Percentiles rank a stretch among this genome's conserved stretches.
Evolutionary conservation across 2,329 filamentous ascomycete genomes (phyloP).

Genomic region (Phaeosphaeria sp.): DNA sequence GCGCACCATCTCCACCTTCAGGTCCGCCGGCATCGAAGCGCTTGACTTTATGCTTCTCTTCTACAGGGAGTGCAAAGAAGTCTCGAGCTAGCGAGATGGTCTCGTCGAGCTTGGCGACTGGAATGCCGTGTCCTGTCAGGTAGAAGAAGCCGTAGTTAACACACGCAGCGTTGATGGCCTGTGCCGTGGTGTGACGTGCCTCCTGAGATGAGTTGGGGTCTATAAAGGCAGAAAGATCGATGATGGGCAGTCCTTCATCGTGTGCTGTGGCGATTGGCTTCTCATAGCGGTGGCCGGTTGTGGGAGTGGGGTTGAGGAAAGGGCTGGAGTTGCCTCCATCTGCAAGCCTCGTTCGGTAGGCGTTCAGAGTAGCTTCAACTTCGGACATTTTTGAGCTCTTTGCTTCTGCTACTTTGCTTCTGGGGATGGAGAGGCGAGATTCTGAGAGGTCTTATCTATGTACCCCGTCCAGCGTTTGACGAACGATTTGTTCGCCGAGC

Average conservation of each 20-base stretch:
- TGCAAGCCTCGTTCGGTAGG: conserved; percentile 10
- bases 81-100: conserved; percentile 40
- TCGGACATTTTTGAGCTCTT: conserved; percentile 14
- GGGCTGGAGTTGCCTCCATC: conserved; percentile 2
- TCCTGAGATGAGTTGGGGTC: conserved; percentile 18
- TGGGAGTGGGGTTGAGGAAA: conserved; percentile 30
- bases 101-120: conserved; percentile 26
- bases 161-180: conserved; percentile 47
- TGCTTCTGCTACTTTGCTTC: background rate
- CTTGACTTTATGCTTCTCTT: conserved; percentile 44
- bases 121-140: conserved; percentile 51
- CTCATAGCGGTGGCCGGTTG: conserved; percentile 11
- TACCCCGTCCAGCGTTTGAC: background rate
- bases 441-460: background rate
- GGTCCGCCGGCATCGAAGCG: conserved; percentile 40
- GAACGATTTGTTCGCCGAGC: background rate
- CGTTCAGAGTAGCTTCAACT: conserved; percentile 15
- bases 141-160: conserved; percentile 53
- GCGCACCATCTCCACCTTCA: conserved; percentile 45
- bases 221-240: conserved; percentile 51
- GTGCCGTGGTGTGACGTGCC: conserved; percentile 31
- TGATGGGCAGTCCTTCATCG: conserved; percentile 44
- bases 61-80: conserved; percentile 41
- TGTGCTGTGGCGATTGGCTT: conserved; percentile 21
- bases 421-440: background rate